phyloP scores from a whole-genome alignment of 768 basidiomycete genomes.

The Aureoboletus auriporus region DNA sequence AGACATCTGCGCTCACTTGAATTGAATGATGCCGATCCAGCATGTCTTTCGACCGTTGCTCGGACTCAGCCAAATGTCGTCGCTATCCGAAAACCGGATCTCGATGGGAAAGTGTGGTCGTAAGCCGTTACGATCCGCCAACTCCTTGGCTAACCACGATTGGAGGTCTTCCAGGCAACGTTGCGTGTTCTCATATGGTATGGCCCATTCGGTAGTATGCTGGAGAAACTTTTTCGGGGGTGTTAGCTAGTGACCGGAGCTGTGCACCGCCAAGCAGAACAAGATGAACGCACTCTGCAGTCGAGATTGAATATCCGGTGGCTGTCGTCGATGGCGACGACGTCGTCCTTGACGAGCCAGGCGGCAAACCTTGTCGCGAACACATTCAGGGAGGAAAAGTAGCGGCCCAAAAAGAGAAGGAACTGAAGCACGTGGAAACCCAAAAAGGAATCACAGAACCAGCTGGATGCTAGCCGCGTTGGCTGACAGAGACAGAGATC shows the following conservation, averaged over 20 bases:
- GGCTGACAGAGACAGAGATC: constrained; percentile 36
- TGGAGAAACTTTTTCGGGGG: constrained; percentile 64
- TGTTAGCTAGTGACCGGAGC: constrained; percentile 1
- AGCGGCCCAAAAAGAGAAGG: constrained; percentile 73
- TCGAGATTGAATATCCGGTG: constrained; percentile 90
- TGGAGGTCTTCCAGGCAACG: constrained; percentile 70
- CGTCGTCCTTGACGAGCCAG: constrained; percentile 59
- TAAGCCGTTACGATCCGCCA: constrained; percentile 63
- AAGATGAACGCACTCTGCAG: constrained; percentile 62
- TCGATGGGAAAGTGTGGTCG: constrained; percentile 92
- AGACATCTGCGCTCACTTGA: constrained; percentile 59
- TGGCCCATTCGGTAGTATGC: constrained; percentile 93
- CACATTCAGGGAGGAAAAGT: constrained; percentile 56
- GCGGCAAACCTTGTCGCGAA: constrained; percentile 60
- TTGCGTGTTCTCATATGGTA: constrained; percentile 66
- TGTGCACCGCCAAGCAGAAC: not conserved
- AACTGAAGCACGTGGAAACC: constrained; percentile 82
- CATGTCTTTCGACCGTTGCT: constrained; percentile 73
- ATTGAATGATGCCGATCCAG: constrained; percentile 98
- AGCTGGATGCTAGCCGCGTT: constrained; percentile 46
- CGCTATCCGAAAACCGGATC: constrained; percentile 80
- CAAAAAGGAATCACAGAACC: constrained; percentile 69
- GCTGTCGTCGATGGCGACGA: constrained; percentile 70
- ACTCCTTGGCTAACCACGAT: constrained; percentile 67
- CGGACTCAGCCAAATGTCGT: constrained; percentile 95